Evolutionary conservation across 441 rosid genomes (phyloP).

Genomic region (Omphalea diandra): DNA sequence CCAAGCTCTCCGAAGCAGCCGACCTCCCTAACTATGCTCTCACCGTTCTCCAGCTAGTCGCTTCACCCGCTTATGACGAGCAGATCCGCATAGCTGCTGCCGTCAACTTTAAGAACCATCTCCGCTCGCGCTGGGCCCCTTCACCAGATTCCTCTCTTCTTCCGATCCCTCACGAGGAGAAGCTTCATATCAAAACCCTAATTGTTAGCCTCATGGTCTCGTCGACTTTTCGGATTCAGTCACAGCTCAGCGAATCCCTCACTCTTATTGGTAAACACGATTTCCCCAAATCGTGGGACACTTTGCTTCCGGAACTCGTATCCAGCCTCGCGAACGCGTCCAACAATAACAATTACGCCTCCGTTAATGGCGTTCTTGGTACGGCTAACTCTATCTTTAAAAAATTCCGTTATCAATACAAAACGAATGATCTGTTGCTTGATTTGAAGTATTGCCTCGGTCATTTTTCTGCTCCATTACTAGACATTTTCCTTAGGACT

Average conservation of each 20-base stretch:
- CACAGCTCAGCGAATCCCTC: constrained; percentile 90
- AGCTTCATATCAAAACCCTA: constrained; percentile 74
- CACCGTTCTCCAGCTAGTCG: constrained; percentile 74
- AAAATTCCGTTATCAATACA: constrained; percentile 79
- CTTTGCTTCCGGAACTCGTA: constrained; percentile 78
- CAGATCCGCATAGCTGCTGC: constrained; percentile 94
- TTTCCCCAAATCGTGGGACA: constrained; percentile 84
- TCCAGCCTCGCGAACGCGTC: constrained; percentile 48
- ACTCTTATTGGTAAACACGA: constrained; percentile 86
- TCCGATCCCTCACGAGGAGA: constrained; percentile 61
- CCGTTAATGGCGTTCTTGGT: constrained; percentile 85
- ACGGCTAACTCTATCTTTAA: constrained; percentile 88
- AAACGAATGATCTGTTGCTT: constrained; percentile 64
- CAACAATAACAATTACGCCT: constrained; percentile 49
- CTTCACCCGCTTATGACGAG: constrained; percentile 69
- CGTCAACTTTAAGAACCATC: constrained; percentile 92
- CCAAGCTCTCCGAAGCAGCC: constrained; percentile 51
- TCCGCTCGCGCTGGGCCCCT: constrained; percentile 80
- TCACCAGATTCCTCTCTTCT: constrained; percentile 38
- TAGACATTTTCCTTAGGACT: constrained; percentile 61
- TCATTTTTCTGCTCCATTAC: constrained; percentile 63
- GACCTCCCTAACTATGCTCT: constrained; percentile 69
- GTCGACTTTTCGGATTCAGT: constrained; percentile 71
- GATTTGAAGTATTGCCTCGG: constrained; percentile 87
- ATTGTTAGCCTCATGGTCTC: constrained; percentile 88